phyloP scores from a whole-genome alignment of 75 land plant species.

The Cupressus sempervirens region DNA sequence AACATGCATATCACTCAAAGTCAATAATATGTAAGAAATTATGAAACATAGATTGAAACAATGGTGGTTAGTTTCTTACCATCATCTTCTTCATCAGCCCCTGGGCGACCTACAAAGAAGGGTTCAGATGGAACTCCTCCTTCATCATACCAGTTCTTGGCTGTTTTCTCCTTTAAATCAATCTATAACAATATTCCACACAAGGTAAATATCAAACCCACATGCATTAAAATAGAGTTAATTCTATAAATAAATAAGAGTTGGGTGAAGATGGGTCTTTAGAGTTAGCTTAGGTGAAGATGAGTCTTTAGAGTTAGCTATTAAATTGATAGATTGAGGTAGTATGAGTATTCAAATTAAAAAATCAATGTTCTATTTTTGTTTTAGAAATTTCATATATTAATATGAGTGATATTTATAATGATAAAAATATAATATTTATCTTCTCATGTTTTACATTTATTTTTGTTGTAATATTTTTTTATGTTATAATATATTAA shows the following conservation, averaged over 20 bases:
- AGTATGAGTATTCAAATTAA: too few relatives aligned
- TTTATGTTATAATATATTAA: too few relatives aligned
- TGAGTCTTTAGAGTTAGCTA: too few relatives aligned
- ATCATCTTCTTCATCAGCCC: constrained; percentile 68
- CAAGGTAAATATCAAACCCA: background rate
- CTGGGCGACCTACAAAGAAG: constrained; percentile 77
- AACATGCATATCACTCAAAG: background rate
- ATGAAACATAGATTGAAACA: background rate
- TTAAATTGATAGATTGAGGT: too few relatives aligned
- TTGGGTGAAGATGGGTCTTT: background rate
- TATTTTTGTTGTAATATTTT: too few relatives aligned
- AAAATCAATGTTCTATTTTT: too few relatives aligned
- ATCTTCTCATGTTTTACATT: too few relatives aligned
- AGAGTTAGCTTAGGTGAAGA: too few relatives aligned
- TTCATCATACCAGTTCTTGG: constrained; percentile 70
- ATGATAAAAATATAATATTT: too few relatives aligned
- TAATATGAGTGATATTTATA: too few relatives aligned
- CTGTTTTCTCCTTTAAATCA: constrained; percentile 53
- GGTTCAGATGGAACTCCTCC: constrained; percentile 80
- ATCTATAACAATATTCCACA: constrained; percentile 24
- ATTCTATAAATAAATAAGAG: background rate
- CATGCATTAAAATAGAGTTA: background rate
- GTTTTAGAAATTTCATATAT: too few relatives aligned
- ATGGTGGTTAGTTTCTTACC: constrained; percentile 25
- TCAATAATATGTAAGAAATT: background rate